Evolutionary conservation across 2,329 filamentous ascomycete genomes (phyloP), one percentile per base, ranked within the genome.

Genomic region (Beauveria sp.): DNA sequence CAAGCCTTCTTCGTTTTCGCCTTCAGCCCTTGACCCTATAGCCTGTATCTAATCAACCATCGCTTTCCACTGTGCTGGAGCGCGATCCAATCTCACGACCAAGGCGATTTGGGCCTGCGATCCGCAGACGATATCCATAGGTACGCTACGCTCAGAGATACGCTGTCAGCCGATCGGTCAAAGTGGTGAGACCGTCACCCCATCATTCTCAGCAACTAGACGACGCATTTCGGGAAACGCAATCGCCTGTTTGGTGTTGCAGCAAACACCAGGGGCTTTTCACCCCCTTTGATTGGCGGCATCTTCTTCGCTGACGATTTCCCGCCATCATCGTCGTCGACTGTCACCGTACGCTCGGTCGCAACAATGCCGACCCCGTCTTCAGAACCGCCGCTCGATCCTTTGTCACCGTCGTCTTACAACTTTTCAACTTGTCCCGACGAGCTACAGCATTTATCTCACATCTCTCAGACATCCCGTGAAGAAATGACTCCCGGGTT

Each of bases 291-390:
- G 31, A 49, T 58, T 42, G 24, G 34, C 38, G 34, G 18, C 26
- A 31, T 46, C n/a, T 40, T 38, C 28, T 31, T 46, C 38, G 26
- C 40, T 34, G 34, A 22, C 48, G 49, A 26, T n/a, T 45, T 24
- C 8, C 49, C 50, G 40, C 55, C 49, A 28, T 31, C 57, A 31
- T 10, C 57, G 62, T 68, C 67, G 67, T 66, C 64, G 56, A 65
- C 45, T 62, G 54, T 55, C 61, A 58, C 62, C 57, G 59, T 31
- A 58, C 58, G 60, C 16, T 42, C 5, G 43, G 38, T 50, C 53
- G 18, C 56, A 62, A 75, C 62, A 65, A 80, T 80, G 78, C 78
- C 78, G 64, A 80, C 77, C 26, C 78, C 78, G 62, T 79, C 78
- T 18, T 74, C 75, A 59, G 76, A 77, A 66, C 73, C 72, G 63